Base-by-base conservation (phyloP, 169 alveolate species). In the Cryptosporidium viatorum region DNA sequence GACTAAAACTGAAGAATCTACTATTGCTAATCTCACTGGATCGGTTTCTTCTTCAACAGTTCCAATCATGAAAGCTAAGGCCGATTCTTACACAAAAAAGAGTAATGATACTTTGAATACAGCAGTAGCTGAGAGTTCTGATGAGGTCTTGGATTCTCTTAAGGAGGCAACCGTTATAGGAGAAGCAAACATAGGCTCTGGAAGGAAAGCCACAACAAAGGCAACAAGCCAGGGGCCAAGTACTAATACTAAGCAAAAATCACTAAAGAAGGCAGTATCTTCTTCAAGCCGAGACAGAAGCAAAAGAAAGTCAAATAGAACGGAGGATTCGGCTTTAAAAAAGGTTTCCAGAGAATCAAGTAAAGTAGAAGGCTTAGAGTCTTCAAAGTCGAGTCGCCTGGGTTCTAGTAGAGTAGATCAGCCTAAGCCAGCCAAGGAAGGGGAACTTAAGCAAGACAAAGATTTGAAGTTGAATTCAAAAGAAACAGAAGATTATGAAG, bases 331-430 rank as follows among this genome's bases (percentile, higher is more conserved):
- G 7, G 71, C 48, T 10, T 9, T 65, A 33, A 65, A 65, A 65
- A 65, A 65, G 52, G 71, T 33, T 29, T 14, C 52, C 7, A 65
- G 29, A 39, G 50, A 37, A 14, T 8, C 71, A n/a, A 65, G 51
- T 23, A 37, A 31, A 31, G 21, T 18, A 8, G 71, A 35, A 6
- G 23, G 33, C 4, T 26, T 0, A 12, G 67, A 55, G 10, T n/a
- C 35, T n/a, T 12, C 67, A 1, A 55, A 26, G 37, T 29, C 67
- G 4, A 37, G 37, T 3, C 67, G 67, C 21, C 35, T 55, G 9
- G 67, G 67, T 1, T 65, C 71, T 65, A 31, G 52, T 31, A 26
- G 71, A 37, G 71, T 29, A 37, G 71, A 65, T n/a, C 7, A 8
- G 3, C 52, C 52, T 6, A 37, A 12, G 26, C 21, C 71, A 2